phyloP scores from a whole-genome alignment of 179 eudicot genomes.

The Monotropa hypopitys region DNA sequence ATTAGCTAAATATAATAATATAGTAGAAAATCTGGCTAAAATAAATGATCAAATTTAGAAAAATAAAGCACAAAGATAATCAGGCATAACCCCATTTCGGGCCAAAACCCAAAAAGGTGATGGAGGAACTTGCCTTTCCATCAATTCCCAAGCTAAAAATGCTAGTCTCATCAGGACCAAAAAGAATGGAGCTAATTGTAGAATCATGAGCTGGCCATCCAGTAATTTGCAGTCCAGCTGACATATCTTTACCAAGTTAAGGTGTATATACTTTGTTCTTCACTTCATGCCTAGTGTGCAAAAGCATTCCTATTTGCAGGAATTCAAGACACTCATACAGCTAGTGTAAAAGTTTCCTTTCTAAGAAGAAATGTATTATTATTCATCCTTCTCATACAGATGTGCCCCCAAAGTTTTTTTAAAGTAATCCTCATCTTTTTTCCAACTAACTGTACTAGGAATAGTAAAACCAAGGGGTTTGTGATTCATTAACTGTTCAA shows the following conservation, averaged over 20 bases:
- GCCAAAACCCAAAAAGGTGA: neutral
- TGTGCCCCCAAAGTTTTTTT: neutral
- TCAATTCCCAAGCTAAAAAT: constrained; percentile 84
- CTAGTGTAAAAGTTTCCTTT: neutral
- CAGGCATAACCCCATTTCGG: neutral
- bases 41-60: neutral
- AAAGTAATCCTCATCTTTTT: neutral
- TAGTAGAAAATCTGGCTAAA: neutral
- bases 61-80: neutral
- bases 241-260: constrained; percentile 70
- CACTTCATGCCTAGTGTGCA: neutral
- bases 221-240: constrained; percentile 82
- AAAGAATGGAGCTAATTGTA: constrained; percentile 69
- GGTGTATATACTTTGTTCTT: constrained; percentile 11
- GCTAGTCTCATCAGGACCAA: constrained; percentile 93
- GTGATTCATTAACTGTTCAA: neutral
- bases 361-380: neutral
- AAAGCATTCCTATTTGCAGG: neutral
- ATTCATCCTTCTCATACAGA: neutral
- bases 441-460: neutral
- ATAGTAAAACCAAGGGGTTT: neutral
- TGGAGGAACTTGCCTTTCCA: constrained; percentile 65
- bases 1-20: constrained; percentile 3
- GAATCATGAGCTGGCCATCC: constrained; percentile 99
- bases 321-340: neutral